phyloP scores from a whole-genome alignment of 441 rosid genomes.

The Dalechampia spathulata region DNA sequence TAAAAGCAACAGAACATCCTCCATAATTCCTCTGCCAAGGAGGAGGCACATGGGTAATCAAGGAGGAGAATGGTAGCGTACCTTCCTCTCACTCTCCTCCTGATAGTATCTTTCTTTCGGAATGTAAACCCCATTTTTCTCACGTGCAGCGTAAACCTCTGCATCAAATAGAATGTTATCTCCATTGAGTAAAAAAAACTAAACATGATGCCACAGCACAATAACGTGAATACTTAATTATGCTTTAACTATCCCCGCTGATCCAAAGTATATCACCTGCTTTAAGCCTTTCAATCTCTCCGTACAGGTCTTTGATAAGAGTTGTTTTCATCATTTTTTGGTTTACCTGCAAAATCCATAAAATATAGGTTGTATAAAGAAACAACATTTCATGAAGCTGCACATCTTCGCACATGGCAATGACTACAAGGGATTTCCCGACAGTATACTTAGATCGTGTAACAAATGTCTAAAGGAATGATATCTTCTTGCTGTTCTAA shows the following conservation, averaged over 20 bases:
- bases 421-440: too few relatives aligned
- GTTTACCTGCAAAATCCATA: conserved; percentile 47
- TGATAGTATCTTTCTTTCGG: conserved; percentile 94
- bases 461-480: too few relatives aligned
- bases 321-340: conserved; percentile 99
- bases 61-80: conserved; percentile 11
- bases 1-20: too few relatives aligned
- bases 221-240: too few relatives aligned
- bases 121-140: conserved; percentile 89
- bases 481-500: too few relatives aligned
- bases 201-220: not conserved
- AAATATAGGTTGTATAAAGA: not conserved
- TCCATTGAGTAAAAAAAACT: not conserved
- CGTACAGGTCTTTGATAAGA: conserved; percentile 95
- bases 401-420: not conserved
- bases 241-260: conserved; percentile 2
- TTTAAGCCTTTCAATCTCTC: conserved; percentile 97
- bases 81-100: conserved; percentile 95
- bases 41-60: not conserved
- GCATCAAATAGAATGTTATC: conserved; percentile 14
- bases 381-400: not conserved
- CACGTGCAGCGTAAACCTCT: conserved; percentile 99
- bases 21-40: too few relatives aligned
- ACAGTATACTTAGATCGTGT: too few relatives aligned
- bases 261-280: conserved; percentile 48